Evolutionary conservation across 805 yeast species (phyloP).

Genomic region (Kuraishia borneana): DNA sequence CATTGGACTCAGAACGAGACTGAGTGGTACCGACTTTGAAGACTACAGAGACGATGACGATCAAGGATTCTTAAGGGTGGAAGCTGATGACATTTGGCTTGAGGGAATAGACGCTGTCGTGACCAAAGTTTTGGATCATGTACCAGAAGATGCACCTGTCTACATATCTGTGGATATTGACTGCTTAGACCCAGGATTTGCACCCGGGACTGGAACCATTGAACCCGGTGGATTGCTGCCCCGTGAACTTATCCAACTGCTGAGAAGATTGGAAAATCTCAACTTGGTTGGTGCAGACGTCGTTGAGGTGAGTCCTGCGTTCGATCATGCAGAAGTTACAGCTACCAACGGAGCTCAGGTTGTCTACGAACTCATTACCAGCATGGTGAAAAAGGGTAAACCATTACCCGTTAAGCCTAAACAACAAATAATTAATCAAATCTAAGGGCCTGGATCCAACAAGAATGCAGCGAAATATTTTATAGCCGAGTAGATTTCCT

Average conservation of each 20-base stretch:
- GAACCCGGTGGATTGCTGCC: constrained; percentile 53
- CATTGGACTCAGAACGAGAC: constrained; percentile 67
- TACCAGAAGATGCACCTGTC: constrained; percentile 57
- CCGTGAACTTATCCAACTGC: constrained; percentile 37
- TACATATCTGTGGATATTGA: constrained; percentile 74
- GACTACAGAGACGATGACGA: constrained; percentile 58
- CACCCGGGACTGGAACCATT: constrained; percentile 48
- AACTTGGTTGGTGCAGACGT: constrained; percentile 44
- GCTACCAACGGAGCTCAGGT: constrained; percentile 63
- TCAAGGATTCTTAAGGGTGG: constrained; percentile 60
- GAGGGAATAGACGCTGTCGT: constrained; percentile 54
- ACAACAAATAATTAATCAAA: neutral
- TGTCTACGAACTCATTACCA: constrained; percentile 59
- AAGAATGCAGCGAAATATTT: constrained; percentile 53
- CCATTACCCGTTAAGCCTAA: constrained; percentile 8
- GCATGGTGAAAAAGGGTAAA: constrained; percentile 51
- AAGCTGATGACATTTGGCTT: constrained; percentile 65
- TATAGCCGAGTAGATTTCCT: constrained; percentile 59
- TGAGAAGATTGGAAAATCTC: constrained; percentile 31
- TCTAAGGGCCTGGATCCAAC: constrained; percentile 10
- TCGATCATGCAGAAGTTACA: constrained; percentile 54
- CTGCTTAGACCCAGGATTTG: constrained; percentile 46
- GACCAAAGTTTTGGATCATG: constrained; percentile 35
- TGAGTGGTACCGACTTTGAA: constrained; percentile 45
- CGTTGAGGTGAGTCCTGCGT: constrained; percentile 54